These are phyloP conservation scores for Boletus subparvulus DNA, from an alignment of 768 basidiomycete genomes.

Conservation along the genomic window DNA sequence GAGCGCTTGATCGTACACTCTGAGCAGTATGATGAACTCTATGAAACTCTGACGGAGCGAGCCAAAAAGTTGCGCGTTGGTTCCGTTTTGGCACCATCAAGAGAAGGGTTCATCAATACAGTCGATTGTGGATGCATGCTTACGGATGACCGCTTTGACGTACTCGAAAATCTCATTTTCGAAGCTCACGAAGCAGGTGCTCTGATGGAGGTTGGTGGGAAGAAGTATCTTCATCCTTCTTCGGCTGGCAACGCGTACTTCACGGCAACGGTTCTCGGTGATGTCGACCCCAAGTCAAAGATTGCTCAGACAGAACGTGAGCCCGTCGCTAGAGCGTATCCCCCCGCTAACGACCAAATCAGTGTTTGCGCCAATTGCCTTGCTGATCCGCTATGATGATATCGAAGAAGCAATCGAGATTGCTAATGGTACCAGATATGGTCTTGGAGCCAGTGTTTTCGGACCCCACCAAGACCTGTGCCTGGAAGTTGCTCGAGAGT, in stretches of 20 bases:
- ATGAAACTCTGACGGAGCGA: slow-evolving; percentile 61
- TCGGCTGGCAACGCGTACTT: slow-evolving; percentile 80
- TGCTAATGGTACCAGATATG: slow-evolving; percentile 86
- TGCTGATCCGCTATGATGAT: slow-evolving; percentile 80
- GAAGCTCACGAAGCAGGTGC: slow-evolving; percentile 73
- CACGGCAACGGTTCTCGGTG: slow-evolving; percentile 80
- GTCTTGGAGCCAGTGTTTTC: slow-evolving; percentile 92
- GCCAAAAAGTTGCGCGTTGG: slow-evolving; percentile 72
- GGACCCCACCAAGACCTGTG: slow-evolving; percentile 82
- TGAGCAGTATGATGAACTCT: slow-evolving; percentile 73
- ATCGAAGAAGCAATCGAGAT: slow-evolving; percentile 84
- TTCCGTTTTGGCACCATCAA: slow-evolving; percentile 63
- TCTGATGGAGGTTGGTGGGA: slow-evolving; percentile 60
- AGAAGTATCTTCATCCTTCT: slow-evolving; percentile 61
- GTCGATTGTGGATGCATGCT: slow-evolving; percentile 92
- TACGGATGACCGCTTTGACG: slow-evolving; percentile 63
- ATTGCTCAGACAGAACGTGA: slow-evolving; percentile 80
- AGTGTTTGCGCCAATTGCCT: slow-evolving; percentile 94
- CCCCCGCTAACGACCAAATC: slow-evolving; percentile 10
- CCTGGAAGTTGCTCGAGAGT: slow-evolving; percentile 70
- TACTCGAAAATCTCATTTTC: slow-evolving; percentile 65
- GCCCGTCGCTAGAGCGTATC: background rate
- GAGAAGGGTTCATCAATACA: slow-evolving; percentile 67
- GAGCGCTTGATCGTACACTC: slow-evolving; percentile 88
- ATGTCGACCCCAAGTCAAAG: slow-evolving; percentile 66